Base-by-base conservation (phyloP, 2,329 filamentous ascomycete species). In the Neoarthrinium moseri region DNA sequence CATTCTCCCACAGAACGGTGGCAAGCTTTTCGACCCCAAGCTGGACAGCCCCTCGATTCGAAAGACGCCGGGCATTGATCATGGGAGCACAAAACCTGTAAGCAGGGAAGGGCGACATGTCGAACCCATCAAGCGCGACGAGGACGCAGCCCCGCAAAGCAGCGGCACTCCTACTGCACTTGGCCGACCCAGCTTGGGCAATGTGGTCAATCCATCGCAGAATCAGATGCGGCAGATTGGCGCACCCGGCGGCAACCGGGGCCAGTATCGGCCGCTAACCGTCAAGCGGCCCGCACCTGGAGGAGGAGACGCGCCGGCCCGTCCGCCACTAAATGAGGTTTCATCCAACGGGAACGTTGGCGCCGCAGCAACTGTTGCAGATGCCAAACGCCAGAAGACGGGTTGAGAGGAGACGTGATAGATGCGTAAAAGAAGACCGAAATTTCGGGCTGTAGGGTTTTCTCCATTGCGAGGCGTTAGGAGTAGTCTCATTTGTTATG, bases 11-110 rank as follows among this genome's bases (percentile, higher is more conserved):
- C 72, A 72, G 3, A 65, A 71, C 29, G 67, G 69, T 6, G 70
- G 71, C 5, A 75, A 81, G 11, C 71, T 75, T 20, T 92, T 91
- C 64, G 86, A 91, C 56, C 87, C 86, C 3, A 83, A 83, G 47
- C 77, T 83, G 5, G 86, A 91, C 57, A 89, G 85, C 50, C 91
- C 91, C 0, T 94, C 91, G 1, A 91, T 96, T 60, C 82, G 89
- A 50, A 91, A 92, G 62, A 96, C 92, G 0, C 87, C 87, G 0
- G 91, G 91, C 3, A 79, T 96, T 30, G 90, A 96, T 58, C 89
- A 95, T 60, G 83, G 71, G 18, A 85, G 81, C 42, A 91, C 87
- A 4, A 84, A 86, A 43, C 89, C 91, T 0, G 70, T 96, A 2
- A 78, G 77, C 4, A 79, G 77, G 51, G 75, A 72, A 36, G 69